Percentiles rank a stretch among this genome's conserved stretches.
phyloP scores from a whole-genome alignment of 2,329 filamentous ascomycete genomes.

The Fusarium euwallaceae region DNA sequence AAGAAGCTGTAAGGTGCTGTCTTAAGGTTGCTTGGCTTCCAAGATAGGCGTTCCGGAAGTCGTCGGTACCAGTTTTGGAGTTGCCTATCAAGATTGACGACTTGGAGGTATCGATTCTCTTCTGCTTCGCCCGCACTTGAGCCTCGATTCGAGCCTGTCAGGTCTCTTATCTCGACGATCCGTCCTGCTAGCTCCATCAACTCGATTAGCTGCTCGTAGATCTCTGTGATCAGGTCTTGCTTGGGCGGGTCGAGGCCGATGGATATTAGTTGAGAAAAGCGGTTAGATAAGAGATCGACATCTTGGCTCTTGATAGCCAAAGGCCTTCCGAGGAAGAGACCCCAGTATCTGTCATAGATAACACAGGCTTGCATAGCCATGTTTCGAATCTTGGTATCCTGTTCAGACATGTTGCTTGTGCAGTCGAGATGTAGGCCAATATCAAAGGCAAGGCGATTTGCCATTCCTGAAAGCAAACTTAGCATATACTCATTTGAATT shows the following conservation, averaged over 20 bases:
- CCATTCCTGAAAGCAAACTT: slow-evolving; percentile 51
- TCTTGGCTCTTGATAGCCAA: slow-evolving; percentile 67
- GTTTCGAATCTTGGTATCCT: slow-evolving; percentile 62
- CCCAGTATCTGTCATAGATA: slow-evolving; percentile 68
- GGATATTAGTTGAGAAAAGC: slow-evolving; percentile 59
- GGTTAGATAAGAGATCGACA: slow-evolving; percentile 61
- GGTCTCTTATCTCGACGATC: slow-evolving; percentile 60
- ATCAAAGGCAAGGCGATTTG: slow-evolving; percentile 61
- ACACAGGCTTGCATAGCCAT: slow-evolving; percentile 66
- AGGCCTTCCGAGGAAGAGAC: slow-evolving; percentile 66
- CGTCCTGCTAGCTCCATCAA: slow-evolving; percentile 68
- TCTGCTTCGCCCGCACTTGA: slow-evolving; percentile 51
- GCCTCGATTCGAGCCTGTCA: slow-evolving; percentile 52
- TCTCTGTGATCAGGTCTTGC: slow-evolving; percentile 48
- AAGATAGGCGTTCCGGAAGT: slow-evolving; percentile 62
- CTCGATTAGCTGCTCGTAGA: slow-evolving; percentile 66
- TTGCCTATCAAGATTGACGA: slow-evolving; percentile 65
- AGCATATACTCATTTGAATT: background rate
- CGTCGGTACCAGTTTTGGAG: slow-evolving; percentile 67
- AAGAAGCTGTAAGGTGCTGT: slow-evolving; percentile 65
- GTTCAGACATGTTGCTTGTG: slow-evolving; percentile 57
- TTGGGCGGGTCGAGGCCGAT: slow-evolving; percentile 39
- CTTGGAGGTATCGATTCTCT: slow-evolving; percentile 62
- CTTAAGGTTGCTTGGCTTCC: slow-evolving; percentile 65
- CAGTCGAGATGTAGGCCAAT: slow-evolving; percentile 64